A percentile compares a stretch with the other conserved stretches of the same genome.
These are phyloP conservation scores for Mortierella sp. DNA, from an alignment of 371 early-diverging fungal genomes.

Conservation along the genomic window DNA sequence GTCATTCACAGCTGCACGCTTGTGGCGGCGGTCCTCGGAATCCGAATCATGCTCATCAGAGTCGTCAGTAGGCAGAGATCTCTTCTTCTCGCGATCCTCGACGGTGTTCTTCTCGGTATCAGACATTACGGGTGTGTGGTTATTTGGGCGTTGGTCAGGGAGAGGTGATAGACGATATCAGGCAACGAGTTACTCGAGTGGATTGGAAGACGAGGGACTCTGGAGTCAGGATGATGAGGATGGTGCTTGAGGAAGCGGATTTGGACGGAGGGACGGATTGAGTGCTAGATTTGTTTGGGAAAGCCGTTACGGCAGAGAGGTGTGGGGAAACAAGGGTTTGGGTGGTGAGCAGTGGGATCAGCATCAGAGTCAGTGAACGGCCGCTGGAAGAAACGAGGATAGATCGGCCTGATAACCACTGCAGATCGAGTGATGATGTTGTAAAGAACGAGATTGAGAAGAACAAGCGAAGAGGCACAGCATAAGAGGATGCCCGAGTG, in stretches of 20 bases:
- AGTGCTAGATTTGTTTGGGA: conserved; percentile 11
- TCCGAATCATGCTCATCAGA: conserved; percentile 53
- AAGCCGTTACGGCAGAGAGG: conserved; percentile 1
- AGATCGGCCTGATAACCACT: conserved; percentile 1
- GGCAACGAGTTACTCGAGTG: not conserved
- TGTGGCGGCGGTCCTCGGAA: conserved; percentile 49
- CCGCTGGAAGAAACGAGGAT: conserved; percentile 1
- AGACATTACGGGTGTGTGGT: conserved; percentile 34
- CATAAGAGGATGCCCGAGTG: not conserved
- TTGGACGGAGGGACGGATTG: conserved; percentile 21
- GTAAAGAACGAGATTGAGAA: not conserved
- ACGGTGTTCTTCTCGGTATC: conserved; percentile 46
- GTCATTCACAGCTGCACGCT: conserved; percentile 53
- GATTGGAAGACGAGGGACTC: conserved; percentile 3
- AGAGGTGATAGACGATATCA: conserved; percentile 6
- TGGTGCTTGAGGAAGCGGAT: conserved; percentile 19
- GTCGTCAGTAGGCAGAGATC: conserved; percentile 49
- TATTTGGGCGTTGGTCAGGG: not conserved
- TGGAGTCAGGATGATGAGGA: conserved; percentile 14
- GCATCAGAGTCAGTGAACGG: conserved; percentile 21
- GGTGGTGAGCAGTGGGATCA: conserved; percentile 45
- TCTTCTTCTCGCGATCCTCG: conserved; percentile 54
- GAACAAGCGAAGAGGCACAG: not conserved
- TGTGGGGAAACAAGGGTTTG: conserved; percentile 30
- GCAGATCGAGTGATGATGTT: not conserved